phyloP scores from a whole-genome alignment of 2,329 filamentous ascomycete genomes.

The Bipolaris oryzae region DNA sequence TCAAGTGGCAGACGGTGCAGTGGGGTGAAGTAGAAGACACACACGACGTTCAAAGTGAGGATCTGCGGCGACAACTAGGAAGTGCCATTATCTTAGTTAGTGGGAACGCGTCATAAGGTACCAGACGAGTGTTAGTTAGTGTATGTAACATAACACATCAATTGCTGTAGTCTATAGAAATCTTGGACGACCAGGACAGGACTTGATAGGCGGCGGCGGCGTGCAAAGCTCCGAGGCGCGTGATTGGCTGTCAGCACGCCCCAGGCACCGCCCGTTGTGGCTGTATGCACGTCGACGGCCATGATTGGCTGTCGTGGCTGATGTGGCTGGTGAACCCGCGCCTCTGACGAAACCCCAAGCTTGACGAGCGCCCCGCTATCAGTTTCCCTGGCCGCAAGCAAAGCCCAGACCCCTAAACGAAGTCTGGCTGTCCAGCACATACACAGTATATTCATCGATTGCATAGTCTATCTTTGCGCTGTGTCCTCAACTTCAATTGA shows the following conservation, averaged over 20 bases:
- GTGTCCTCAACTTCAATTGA: background rate
- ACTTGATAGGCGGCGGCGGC: background rate
- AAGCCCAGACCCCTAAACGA: background rate
- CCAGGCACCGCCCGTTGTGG: background rate
- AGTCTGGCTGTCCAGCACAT: background rate
- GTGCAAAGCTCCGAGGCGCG: background rate
- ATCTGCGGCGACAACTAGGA: constrained; percentile 84
- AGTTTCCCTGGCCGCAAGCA: background rate
- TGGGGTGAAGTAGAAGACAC: constrained; percentile 99
- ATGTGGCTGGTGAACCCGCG: constrained; percentile 3
- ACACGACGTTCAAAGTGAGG: constrained; percentile 94
- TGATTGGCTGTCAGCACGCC: background rate
- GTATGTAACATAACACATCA: background rate
- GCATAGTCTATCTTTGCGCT: too few relatives aligned
- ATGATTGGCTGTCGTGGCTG: constrained; percentile 15
- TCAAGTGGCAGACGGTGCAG: constrained; percentile 84
- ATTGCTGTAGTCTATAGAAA: background rate
- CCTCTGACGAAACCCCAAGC: constrained; percentile 18
- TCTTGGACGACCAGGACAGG: background rate
- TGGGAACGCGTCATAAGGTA: constrained; percentile 27
- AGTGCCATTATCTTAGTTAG: constrained; percentile 81
- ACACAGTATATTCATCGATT: background rate
- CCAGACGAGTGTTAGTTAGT: background rate
- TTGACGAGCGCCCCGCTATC: constrained; percentile 15
- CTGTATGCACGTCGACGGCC: background rate